phyloP scores from a whole-genome alignment of 2,329 filamentous ascomycete genomes.

The Talaromyces sp. region DNA sequence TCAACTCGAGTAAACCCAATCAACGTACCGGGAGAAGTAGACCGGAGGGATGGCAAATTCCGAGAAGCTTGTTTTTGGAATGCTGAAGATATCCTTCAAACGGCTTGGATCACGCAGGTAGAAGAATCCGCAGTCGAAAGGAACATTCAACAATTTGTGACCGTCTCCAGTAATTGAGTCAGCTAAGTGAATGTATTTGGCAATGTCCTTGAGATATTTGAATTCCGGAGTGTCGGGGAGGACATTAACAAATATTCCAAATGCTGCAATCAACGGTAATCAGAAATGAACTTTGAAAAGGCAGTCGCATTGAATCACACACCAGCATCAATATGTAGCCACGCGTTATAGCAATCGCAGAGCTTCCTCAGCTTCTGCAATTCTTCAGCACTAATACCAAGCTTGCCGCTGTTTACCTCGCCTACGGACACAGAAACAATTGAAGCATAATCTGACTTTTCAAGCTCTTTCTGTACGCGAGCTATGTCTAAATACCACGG shows the following conservation, averaged over 20 bases:
- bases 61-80: not conserved
- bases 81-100: slow-evolving; percentile 9
- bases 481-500: slow-evolving; percentile 4
- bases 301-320: too few relatives aligned
- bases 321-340: slow-evolving; percentile 8
- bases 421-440: slow-evolving; percentile 7
- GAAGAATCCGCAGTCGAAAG: slow-evolving; percentile 14
- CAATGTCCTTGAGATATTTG: slow-evolving; percentile 10
- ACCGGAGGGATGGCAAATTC: not conserved
- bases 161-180: slow-evolving; percentile 3
- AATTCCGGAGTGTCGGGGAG: slow-evolving; percentile 3
- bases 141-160: slow-evolving; percentile 8
- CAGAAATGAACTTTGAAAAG: too few relatives aligned
- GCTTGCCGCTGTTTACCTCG: slow-evolving; percentile 7
- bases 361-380: slow-evolving; percentile 7
- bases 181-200: slow-evolving; percentile 7
- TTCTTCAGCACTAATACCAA: slow-evolving; percentile 7
- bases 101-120: not conserved
- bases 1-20: too few relatives aligned
- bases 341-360: slow-evolving; percentile 7
- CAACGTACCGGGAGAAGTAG: slow-evolving; percentile 10
- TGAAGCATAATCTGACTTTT: not conserved
- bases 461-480: slow-evolving; percentile 3
- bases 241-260: slow-evolving; percentile 10
- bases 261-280: slow-evolving; percentile 1